Evolutionary conservation across 2,329 filamentous ascomycete species (phyloP).

Genomic region (Colletotrichum shisoi): DNA sequence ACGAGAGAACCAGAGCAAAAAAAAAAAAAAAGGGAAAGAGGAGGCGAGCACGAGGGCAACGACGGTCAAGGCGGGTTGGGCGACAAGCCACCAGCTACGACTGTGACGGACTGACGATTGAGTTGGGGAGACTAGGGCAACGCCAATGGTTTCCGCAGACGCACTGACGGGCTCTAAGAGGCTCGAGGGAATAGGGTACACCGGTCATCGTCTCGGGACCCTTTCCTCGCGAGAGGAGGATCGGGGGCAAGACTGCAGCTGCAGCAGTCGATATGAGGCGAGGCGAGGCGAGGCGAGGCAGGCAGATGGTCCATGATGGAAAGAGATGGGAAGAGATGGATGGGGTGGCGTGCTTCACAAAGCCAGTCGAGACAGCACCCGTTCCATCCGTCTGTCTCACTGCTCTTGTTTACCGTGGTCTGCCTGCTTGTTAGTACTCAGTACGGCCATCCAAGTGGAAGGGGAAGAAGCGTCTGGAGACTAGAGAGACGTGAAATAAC

Average conservation of each 20-base stretch:
- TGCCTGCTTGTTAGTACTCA: no score
- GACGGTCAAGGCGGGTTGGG: conserved; percentile 27
- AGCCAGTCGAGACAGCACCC: conserved; percentile 17
- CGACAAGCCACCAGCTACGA: conserved; percentile 25
- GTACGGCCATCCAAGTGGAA: neutral
- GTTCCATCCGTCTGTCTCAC: conserved; percentile 2
- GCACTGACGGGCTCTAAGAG: conserved; percentile 28
- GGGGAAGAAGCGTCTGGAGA: neutral
- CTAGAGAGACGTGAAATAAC: conserved; percentile 2
- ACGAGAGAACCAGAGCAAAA: neutral
- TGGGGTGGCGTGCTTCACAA: neutral
- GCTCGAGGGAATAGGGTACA: conserved; percentile 28
- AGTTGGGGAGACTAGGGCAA: conserved; percentile 3
- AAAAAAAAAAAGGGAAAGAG: neutral
- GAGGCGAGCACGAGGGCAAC: conserved; percentile 28
- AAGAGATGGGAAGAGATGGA: neutral
- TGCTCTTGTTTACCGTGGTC: neutral
- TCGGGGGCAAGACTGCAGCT: conserved; percentile 1
- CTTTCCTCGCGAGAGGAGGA: neutral
- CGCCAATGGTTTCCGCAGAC: conserved; percentile 17
- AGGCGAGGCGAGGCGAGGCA: conserved; percentile 3
- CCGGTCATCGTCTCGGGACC: conserved; percentile 10
- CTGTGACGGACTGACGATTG: conserved; percentile 14
- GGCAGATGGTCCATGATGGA: conserved; percentile 5
- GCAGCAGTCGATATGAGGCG: neutral